A percentile compares a stretch with the other conserved stretches of the same genome.
Evolutionary conservation across 148 eudicot species (phyloP).

Genomic region (Chenopodium suecicum): DNA sequence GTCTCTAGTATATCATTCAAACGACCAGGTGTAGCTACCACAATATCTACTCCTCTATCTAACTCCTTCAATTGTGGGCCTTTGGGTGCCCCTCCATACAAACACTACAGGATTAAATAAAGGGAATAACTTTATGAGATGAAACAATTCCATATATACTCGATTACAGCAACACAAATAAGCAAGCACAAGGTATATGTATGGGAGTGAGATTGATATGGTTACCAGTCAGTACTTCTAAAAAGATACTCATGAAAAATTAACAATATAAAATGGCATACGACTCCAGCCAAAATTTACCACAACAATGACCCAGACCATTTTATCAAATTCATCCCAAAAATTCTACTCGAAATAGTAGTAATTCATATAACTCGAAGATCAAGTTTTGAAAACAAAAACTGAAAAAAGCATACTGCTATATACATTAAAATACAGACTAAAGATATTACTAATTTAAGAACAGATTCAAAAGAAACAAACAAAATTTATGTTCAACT

Average conservation of each 20-base stretch:
- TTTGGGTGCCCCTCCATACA: constrained; percentile 98
- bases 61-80: constrained; percentile 83
- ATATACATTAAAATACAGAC: background rate
- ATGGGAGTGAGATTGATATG: background rate
- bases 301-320: background rate
- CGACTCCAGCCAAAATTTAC: background rate
- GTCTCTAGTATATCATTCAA: constrained; percentile 90
- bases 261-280: background rate
- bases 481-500: background rate
- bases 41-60: constrained; percentile 79
- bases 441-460: background rate
- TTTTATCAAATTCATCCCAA: background rate
- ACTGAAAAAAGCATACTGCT: background rate
- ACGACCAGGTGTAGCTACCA: constrained; percentile 99
- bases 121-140: background rate
- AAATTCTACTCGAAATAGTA: background rate
- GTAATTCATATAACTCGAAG: background rate
- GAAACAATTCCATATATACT: background rate
- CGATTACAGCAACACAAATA: background rate
- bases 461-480: background rate
- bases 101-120: constrained; percentile 51
- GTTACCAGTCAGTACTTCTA: background rate
- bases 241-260: background rate
- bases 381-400: background rate
- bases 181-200: background rate